phyloP scores from a whole-genome alignment of 805 yeast genomes.

The Yarrowia sp. region DNA sequence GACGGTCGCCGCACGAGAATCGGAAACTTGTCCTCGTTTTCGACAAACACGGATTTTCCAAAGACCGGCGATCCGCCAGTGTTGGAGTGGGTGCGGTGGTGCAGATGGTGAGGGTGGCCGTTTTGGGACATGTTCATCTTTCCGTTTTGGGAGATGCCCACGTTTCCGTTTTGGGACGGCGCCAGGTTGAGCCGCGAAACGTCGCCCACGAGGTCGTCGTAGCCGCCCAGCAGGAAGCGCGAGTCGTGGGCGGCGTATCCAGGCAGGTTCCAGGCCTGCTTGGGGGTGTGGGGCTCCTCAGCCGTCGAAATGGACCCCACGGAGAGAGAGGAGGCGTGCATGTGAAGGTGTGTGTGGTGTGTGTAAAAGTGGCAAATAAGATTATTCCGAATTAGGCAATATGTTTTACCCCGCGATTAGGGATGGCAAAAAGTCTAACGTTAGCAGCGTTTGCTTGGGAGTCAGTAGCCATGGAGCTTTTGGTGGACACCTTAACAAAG shows the following conservation, averaged over 20 bases:
- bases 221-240: conserved; percentile 11
- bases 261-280: conserved; percentile 25
- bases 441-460: conserved; percentile 25
- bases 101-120: neutral
- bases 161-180: conserved; percentile 10
- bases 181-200: conserved; percentile 21
- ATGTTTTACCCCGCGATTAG: conserved; percentile 27
- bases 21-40: conserved; percentile 22
- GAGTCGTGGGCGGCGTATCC: conserved; percentile 22
- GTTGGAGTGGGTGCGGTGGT: neutral
- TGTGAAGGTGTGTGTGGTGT: neutral
- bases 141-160: neutral
- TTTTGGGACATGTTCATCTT: neutral
- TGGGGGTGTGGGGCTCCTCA: conserved; percentile 25
- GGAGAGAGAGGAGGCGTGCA: conserved; percentile 24
- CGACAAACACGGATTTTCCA: conserved; percentile 22
- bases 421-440: conserved; percentile 26
- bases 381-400: conserved; percentile 24
- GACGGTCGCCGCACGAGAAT: conserved; percentile 14
- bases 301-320: conserved; percentile 24
- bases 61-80: conserved; percentile 11
- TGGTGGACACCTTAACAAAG: neutral
- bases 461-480: neutral
- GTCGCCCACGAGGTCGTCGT: conserved; percentile 25
- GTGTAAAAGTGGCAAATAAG: conserved; percentile 14